Percentiles rank a stretch among this genome's conserved stretches.
Conservation (phyloP, 345 rosid species). For the Kandelia obovata region DNA sequence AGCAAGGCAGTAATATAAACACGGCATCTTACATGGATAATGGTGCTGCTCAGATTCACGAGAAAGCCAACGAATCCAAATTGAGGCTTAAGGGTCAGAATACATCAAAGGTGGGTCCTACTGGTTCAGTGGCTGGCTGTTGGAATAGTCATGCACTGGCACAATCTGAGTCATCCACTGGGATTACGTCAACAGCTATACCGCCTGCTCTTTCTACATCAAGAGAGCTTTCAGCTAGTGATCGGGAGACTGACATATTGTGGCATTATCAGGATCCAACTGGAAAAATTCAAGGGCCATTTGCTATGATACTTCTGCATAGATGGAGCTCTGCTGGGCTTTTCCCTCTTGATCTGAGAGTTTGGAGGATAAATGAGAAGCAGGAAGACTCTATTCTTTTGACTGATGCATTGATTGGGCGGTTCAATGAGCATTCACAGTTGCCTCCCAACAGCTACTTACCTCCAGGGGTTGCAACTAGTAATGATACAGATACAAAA, state of each 20-base stretch:
- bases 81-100: constrained; percentile 10
- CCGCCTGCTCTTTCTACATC: constrained; percentile 34
- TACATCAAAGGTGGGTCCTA: constrained; percentile 29
- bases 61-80: constrained; percentile 19
- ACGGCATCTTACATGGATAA: constrained; percentile 29
- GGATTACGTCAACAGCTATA: constrained; percentile 27
- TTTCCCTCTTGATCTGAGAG: constrained; percentile 67
- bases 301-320: constrained; percentile 61
- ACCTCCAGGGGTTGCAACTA: constrained; percentile 19
- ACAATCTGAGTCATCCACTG: constrained; percentile 21
- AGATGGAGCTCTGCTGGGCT: constrained; percentile 68
- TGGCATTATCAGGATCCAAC: constrained; percentile 90
- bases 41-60: constrained; percentile 29
- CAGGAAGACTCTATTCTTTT: constrained; percentile 64
- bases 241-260: constrained; percentile 46
- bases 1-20: constrained; percentile 23
- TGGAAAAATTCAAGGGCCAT: constrained; percentile 85
- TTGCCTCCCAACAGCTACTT: constrained; percentile 16
- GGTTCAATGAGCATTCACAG: constrained; percentile 26
- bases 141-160: constrained; percentile 15
- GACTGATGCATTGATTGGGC: constrained; percentile 66
- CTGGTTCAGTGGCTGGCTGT: constrained; percentile 15
- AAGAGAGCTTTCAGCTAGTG: constrained; percentile 37
- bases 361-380: constrained; percentile 67
- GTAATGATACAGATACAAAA: constrained; percentile 25